Conservation (phyloP, 2,329 filamentous ascomycete species). For the Alternaria metachromatica region DNA sequence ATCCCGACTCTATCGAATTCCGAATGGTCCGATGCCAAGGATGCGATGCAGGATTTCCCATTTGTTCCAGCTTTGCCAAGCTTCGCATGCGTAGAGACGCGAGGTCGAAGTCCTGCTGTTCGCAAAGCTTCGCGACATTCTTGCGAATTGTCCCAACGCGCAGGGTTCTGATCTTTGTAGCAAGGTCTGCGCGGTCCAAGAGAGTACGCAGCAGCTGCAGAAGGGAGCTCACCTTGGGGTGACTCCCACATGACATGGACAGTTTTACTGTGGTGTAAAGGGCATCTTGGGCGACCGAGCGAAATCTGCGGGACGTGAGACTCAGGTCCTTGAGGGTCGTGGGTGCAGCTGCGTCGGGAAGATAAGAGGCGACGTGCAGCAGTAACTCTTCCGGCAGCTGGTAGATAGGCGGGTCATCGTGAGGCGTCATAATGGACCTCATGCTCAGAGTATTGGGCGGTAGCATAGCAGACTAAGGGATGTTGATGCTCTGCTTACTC, state of each 20-base stretch:
- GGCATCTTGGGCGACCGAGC: conserved; percentile 23
- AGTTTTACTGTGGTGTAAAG: conserved; percentile 25
- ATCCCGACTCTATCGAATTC: conserved; percentile 33
- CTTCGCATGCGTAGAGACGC: conserved; percentile 16
- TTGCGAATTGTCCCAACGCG: conserved; percentile 27
- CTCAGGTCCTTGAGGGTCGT: conserved; percentile 22
- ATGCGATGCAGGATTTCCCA: conserved; percentile 16
- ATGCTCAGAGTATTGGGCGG: background rate
- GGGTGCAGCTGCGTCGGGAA: conserved; percentile 18
- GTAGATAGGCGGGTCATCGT: conserved; percentile 6
- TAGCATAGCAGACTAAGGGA: background rate
- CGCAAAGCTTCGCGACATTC: conserved; percentile 18
- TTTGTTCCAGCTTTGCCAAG: conserved; percentile 11
- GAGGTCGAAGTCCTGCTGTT: conserved; percentile 19
- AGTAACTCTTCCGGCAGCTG: conserved; percentile 30
- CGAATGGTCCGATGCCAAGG: conserved; percentile 26
- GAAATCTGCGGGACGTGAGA: conserved; percentile 24
- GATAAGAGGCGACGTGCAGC: conserved; percentile 20
- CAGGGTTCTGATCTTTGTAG: conserved; percentile 23
- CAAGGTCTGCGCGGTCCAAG: conserved; percentile 28
- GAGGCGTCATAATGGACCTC: background rate
- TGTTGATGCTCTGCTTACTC: background rate
- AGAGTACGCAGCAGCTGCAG: conserved; percentile 30
- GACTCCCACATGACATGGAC: conserved; percentile 19
- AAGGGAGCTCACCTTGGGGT: conserved; percentile 24